A percentile compares a stretch with the other conserved stretches of the same genome.
These are phyloP conservation scores for Pleomassaria siparia DNA, from an alignment of 2,329 filamentous ascomycete genomes.

Conservation along the genomic window DNA sequence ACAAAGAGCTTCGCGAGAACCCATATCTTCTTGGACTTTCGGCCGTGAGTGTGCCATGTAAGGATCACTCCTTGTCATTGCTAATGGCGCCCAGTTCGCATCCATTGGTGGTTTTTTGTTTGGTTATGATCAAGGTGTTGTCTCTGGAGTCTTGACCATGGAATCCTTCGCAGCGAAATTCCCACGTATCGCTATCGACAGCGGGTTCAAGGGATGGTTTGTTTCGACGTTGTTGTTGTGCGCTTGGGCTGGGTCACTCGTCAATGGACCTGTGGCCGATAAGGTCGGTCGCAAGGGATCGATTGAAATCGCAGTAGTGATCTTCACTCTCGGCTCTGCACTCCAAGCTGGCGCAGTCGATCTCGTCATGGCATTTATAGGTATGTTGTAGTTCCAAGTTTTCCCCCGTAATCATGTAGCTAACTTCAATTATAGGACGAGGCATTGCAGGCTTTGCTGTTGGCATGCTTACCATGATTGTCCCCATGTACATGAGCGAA, in stretches of 20 bases:
- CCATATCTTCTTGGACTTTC: too few relatives aligned
- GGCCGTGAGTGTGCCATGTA: too few relatives aligned
- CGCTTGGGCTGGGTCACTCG: not conserved
- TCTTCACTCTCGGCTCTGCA: not conserved
- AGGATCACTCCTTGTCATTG: too few relatives aligned
- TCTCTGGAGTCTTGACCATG: not conserved
- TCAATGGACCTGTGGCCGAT: not conserved
- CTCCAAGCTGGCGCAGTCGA: not conserved
- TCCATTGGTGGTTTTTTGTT: not conserved
- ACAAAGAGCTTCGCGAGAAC: too few relatives aligned
- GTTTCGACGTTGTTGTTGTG: not conserved
- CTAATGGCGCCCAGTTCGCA: too few relatives aligned
- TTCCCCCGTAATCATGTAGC: too few relatives aligned
- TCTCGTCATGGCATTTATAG: not conserved
- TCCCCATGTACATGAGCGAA: not conserved
- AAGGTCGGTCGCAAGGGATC: not conserved
- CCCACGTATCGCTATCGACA: not conserved
- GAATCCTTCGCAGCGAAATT: not conserved
- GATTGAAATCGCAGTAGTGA: not conserved
- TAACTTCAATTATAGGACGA: too few relatives aligned
- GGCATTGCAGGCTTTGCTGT: too few relatives aligned
- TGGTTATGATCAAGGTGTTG: not conserved
- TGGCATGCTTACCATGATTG: not conserved
- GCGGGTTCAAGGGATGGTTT: not conserved
- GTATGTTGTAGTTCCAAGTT: too few relatives aligned